phyloP scores from a whole-genome alignment of 1,284 basidiomycete genomes.

The Naganishia cerealis region DNA sequence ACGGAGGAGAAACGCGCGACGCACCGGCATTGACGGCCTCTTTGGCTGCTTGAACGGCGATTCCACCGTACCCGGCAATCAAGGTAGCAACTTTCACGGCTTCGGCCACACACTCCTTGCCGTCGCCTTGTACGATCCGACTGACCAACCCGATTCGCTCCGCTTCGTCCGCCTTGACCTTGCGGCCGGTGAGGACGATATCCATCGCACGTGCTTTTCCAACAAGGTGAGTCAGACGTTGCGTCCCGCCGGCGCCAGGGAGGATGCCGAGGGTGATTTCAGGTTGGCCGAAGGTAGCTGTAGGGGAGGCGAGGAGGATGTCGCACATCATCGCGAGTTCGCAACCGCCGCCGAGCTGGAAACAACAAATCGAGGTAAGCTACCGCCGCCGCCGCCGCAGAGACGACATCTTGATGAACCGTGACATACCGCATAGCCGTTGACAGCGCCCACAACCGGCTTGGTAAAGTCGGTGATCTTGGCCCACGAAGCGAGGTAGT shows the following conservation, averaged over 20 bases:
- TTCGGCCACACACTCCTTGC: conserved; percentile 81
- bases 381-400: too few relatives aligned
- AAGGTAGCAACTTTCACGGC: conserved; percentile 77
- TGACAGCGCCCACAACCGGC: conserved; percentile 93
- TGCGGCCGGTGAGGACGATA: conserved; percentile 82
- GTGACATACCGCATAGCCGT: conserved; percentile 80
- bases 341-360: conserved; percentile 87
- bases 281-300: conserved; percentile 91
- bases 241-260: conserved; percentile 63
- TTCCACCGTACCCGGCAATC: conserved; percentile 79
- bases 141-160: conserved; percentile 81
- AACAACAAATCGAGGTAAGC: neutral
- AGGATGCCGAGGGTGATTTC: conserved; percentile 97
- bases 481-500: conserved; percentile 87
- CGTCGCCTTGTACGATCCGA: conserved; percentile 73
- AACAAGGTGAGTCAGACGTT: conserved; percentile 73
- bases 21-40: conserved; percentile 88
- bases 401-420: conserved; percentile 7
- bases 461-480: conserved; percentile 75
- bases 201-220: conserved; percentile 97
- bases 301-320: conserved; percentile 91
- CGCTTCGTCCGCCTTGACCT: conserved; percentile 77
- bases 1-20: conserved; percentile 41
- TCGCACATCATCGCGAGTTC: conserved; percentile 82
- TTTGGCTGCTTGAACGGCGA: conserved; percentile 88